Evolutionary conservation across 163 green algal species (phyloP).

Genomic region (Chlamydomonas reinhardtii): DNA sequence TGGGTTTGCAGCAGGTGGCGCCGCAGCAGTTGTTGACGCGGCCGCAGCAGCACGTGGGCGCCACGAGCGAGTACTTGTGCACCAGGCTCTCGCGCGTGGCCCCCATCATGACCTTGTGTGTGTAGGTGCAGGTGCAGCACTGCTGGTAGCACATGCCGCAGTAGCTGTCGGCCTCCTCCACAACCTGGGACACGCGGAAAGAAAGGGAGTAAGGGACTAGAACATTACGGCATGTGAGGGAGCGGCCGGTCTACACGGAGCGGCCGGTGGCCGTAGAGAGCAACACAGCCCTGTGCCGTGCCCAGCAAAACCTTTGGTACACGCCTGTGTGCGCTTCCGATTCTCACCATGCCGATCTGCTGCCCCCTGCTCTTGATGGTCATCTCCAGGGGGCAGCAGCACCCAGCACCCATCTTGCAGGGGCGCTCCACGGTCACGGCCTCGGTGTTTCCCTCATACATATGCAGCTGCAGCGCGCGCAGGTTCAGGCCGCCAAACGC

Average conservation of each 20-base stretch:
- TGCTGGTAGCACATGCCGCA: background rate
- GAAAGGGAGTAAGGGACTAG: no score
- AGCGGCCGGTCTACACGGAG: no score
- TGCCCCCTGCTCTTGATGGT: background rate
- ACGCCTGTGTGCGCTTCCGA: no score
- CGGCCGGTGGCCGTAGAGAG: no score
- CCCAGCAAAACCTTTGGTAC: no score
- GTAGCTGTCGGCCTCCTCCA: background rate
- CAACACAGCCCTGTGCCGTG: no score
- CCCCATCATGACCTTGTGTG: background rate
- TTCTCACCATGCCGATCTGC: background rate
- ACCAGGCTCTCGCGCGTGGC: background rate
- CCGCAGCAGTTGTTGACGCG: constrained; percentile 10
- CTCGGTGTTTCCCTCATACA: background rate
- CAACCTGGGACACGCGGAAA: background rate
- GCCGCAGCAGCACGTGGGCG: background rate
- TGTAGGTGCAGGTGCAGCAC: background rate
- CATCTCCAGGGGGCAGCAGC: constrained; percentile 21
- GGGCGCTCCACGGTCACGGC: background rate
- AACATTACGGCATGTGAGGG: no score
- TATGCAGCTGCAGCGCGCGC: constrained; percentile 25
- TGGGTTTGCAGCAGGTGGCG: constrained; percentile 30
- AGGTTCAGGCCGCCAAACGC: background rate
- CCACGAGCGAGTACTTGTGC: background rate
- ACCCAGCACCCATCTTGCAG: background rate